Evolutionary conservation across 2,329 filamentous ascomycete genomes (phyloP).

Genomic region (Aspergillaceae sp.): DNA sequence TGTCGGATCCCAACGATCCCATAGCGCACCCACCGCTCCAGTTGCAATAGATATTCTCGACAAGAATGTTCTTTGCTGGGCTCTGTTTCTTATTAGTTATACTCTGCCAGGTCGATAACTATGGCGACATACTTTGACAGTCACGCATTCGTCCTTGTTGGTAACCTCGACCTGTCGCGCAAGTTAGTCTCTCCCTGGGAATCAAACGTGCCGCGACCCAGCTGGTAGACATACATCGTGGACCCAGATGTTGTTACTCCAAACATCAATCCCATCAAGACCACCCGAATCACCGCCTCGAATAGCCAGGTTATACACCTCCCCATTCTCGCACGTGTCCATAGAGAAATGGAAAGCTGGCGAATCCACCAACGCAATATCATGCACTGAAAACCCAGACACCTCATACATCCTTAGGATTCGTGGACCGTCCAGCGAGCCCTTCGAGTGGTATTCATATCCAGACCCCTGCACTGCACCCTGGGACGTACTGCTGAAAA

Average conservation of each 20-base stretch:
- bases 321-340: constrained; percentile 44
- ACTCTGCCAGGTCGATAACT: not conserved
- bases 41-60: constrained; percentile 56
- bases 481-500: constrained; percentile 45
- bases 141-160: constrained; percentile 56
- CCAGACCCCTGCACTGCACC: constrained; percentile 48
- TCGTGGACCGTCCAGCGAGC: constrained; percentile 35
- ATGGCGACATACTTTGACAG: constrained; percentile 38
- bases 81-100: constrained; percentile 20
- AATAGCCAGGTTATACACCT: constrained; percentile 50
- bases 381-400: constrained; percentile 42
- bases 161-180: constrained; percentile 44
- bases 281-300: constrained; percentile 45
- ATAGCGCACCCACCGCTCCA: constrained; percentile 53
- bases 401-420: constrained; percentile 40
- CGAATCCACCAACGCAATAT: constrained; percentile 42
- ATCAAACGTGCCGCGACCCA: not conserved
- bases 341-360: constrained; percentile 45
- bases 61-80: constrained; percentile 46
- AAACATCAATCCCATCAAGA: constrained; percentile 50
- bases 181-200: not conserved
- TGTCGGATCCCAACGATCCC: constrained; percentile 45
- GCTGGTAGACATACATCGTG: constrained; percentile 38
- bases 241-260: constrained; percentile 48
- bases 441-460: constrained; percentile 40